phyloP scores from a whole-genome alignment of 169 alveolate species.

The Cyclospora cayetanensis region DNA sequence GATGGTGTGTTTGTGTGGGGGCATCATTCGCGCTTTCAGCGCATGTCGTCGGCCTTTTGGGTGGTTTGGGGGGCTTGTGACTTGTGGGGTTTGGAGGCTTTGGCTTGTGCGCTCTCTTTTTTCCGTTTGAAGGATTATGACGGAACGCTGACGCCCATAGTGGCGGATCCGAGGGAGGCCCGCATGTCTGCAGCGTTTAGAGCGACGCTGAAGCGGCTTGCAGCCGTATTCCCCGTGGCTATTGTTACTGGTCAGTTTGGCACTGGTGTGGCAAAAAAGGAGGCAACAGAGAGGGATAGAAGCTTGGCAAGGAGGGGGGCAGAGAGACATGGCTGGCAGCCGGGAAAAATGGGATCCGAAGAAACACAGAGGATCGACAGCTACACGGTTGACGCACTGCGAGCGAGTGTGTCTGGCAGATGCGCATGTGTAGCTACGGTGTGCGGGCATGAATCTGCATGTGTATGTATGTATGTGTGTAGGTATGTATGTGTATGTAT shows the following conservation, averaged over 20 bases:
- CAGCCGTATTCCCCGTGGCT: background rate
- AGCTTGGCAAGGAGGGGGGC: no score
- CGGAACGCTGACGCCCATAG: background rate
- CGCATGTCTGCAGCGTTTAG: background rate
- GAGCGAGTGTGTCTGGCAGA: no score
- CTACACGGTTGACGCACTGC: no score
- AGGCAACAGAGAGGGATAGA: no score
- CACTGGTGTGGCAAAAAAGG: no score
- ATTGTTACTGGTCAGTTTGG: background rate
- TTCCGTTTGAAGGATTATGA: background rate
- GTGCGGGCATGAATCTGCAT: no score
- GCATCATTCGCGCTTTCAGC: background rate
- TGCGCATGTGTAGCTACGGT: no score
- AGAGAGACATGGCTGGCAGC: no score
- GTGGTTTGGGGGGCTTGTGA: background rate
- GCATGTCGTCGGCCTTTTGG: background rate
- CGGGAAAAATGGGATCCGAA: no score
- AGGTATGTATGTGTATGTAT: no score
- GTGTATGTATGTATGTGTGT: no score
- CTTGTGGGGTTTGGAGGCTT: background rate
- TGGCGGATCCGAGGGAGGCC: background rate
- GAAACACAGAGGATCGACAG: no score
- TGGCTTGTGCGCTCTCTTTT: background rate
- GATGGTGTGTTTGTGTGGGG: background rate
- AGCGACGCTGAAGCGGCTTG: background rate